Conservation (phyloP, 257 asterid species). For the Phtheirospermum japonicum region DNA sequence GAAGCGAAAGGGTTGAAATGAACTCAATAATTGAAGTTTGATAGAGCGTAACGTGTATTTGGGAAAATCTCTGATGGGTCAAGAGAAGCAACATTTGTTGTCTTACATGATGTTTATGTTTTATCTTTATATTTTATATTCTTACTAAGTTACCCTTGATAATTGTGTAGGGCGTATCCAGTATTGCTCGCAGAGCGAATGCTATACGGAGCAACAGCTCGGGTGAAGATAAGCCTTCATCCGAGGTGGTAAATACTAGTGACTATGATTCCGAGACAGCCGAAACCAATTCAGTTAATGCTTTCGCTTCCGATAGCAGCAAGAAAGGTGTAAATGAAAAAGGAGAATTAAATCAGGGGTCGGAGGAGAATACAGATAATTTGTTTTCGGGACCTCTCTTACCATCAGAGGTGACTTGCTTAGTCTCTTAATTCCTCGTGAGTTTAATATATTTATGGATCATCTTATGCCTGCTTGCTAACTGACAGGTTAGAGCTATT, state of each 20-base stretch:
- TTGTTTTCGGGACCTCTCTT: constrained; percentile 63
- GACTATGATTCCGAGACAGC: constrained; percentile 45
- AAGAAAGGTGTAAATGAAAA: constrained; percentile 23
- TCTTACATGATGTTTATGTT: too few species aligned
- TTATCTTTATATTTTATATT: constrained; percentile 1
- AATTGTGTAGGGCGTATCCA: too few species aligned
- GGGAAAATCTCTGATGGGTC: too few species aligned
- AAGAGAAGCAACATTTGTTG: too few species aligned
- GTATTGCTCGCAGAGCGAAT: constrained; percentile 32
- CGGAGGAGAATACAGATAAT: constrained; percentile 31
- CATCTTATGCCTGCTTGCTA: constrained; percentile 26
- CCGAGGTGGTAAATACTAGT: constrained; percentile 64
- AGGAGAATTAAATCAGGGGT: constrained; percentile 30
- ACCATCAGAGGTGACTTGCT: constrained; percentile 67
- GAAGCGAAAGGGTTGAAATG: too few species aligned
- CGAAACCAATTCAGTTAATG: constrained; percentile 43
- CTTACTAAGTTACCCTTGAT: too few species aligned
- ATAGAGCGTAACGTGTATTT: too few species aligned
- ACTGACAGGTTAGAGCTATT: constrained; percentile 62
- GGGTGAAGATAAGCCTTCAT: constrained; percentile 43
- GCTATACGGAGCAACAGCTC: constrained; percentile 38
- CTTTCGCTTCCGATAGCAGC: too few species aligned
- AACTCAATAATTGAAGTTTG: too few species aligned
- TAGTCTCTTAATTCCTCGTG: constrained; percentile 13
- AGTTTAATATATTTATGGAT: constrained; percentile 23